Evolutionary conservation across 1,284 basidiomycete species (phyloP), one percentile per base, ranked within the genome.

Genomic region (Trametes pubescens): DNA sequence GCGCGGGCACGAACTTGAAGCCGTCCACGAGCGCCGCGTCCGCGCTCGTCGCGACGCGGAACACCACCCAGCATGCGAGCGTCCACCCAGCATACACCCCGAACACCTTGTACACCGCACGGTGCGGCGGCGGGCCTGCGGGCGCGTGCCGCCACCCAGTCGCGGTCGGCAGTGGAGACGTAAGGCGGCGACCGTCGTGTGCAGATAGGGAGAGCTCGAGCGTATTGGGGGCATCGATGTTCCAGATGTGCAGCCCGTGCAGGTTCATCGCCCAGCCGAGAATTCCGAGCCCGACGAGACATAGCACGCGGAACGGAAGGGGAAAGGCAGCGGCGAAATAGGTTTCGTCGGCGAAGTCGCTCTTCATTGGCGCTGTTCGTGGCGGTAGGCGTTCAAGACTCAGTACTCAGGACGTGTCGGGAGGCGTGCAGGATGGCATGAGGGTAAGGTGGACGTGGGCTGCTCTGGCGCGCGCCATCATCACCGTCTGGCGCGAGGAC

Each of bases 181-280:
- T 70, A 57, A 65, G 69, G 66, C 60, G 77, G 72, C 68, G 71
- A 46, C 65, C 74, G 69, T 70, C 67, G 66, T 57, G 56, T 60
- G 58, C 75, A 13, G 47, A 72, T 44, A 77, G 72, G 59, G 82
- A 81, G 18, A 93, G 77, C 61, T 89, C 89, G 70, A 98, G 83
- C 5, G 88, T 88, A 70, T 82, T 78, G 10, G 85, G 81, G 1
- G 86, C 88, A 75, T 98, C 94, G 47, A 98, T 79, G 16, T 91
- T 89, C n/a, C 91, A 80, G 4, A 82, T 66, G 67, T 90, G 81
- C 44, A 98, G 85, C 51, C 92, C 86, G 76, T 98, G 95, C 7
- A 98, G 79, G 77, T 98, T 98, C 38, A 89, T 86, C 0, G 94
- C 94, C 75, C 75, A 77, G 55, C 73, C 73, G 21, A 77, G 67